phyloP scores from a whole-genome alignment of 495 filamentous ascomycete genomes.

The Penicillium samsonianum region DNA sequence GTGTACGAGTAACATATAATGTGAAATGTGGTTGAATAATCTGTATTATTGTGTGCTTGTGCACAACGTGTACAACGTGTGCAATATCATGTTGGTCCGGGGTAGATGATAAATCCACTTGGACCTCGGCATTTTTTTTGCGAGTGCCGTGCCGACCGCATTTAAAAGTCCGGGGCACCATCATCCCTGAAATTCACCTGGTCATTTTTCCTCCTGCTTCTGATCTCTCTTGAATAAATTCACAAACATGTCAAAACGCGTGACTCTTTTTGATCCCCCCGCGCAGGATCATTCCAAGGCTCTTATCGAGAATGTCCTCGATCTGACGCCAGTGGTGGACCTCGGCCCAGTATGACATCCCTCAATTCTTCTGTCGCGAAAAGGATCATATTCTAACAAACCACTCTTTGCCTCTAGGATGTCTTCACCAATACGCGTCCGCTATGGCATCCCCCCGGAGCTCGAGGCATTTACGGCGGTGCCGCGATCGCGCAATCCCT shows the following conservation, averaged over 20 bases:
- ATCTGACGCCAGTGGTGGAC: slow-evolving; percentile 76
- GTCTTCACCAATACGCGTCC: slow-evolving; percentile 92
- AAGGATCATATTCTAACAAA: slow-evolving; percentile 5
- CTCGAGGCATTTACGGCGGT: slow-evolving; percentile 91
- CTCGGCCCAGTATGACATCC: slow-evolving; percentile 68
- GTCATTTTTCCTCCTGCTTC: background rate
- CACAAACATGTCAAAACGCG: slow-evolving; percentile 35
- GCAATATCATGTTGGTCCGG: background rate
- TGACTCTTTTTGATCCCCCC: slow-evolving; percentile 78
- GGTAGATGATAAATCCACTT: slow-evolving; percentile 3
- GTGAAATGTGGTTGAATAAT: background rate
- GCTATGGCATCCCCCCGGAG: slow-evolving; percentile 87
- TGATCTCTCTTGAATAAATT: background rate
- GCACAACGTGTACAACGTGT: background rate
- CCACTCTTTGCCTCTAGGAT: slow-evolving; percentile 49
- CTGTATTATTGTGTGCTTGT: background rate
- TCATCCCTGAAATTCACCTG: slow-evolving; percentile 7
- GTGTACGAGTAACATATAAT: background rate
- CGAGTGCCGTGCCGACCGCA: background rate
- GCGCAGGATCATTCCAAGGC: slow-evolving; percentile 70
- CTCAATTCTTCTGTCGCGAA: background rate
- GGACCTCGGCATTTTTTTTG: slow-evolving; percentile 27
- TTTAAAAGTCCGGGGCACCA: slow-evolving; percentile 18
- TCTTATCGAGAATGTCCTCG: slow-evolving; percentile 83
- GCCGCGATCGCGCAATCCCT: slow-evolving; percentile 91